phyloP scores from a whole-genome alignment of 2,329 filamentous ascomycete genomes.

The Trichoderma pleuroti region DNA sequence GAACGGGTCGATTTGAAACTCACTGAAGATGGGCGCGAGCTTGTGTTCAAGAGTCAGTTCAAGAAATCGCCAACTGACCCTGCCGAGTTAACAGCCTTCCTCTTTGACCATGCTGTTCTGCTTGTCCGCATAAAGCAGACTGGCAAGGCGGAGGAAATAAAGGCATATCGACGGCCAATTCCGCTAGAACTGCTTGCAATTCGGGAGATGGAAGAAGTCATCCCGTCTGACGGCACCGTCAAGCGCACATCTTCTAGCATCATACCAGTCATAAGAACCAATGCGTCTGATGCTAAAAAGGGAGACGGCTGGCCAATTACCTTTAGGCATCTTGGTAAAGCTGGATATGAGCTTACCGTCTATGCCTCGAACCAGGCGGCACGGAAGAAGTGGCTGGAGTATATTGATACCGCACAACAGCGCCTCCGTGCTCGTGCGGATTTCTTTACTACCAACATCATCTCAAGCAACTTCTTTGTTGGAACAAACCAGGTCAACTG shows the following conservation, averaged over 20 bases:
- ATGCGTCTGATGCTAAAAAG: conserved; percentile 53
- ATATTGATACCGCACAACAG: conserved; percentile 86
- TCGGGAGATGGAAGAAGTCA: conserved; percentile 94
- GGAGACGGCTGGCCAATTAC: conserved; percentile 87
- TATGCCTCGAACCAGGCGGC: conserved; percentile 83
- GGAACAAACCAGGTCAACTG: conserved; percentile 84
- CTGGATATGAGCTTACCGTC: conserved; percentile 87
- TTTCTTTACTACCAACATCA: conserved; percentile 74
- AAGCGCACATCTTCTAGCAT: conserved; percentile 88
- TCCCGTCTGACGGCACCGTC: conserved; percentile 72
- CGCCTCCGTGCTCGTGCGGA: conserved; percentile 81
- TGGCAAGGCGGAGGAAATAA: conserved; percentile 90
- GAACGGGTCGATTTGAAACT: conserved; percentile 92
- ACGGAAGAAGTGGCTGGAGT: conserved; percentile 94
- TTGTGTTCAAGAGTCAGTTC: conserved; percentile 90
- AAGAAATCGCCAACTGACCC: conserved; percentile 90
- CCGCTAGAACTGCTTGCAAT: conserved; percentile 91
- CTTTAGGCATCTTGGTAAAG: conserved; percentile 92
- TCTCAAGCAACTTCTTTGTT: conserved; percentile 59
- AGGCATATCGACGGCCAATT: conserved; percentile 91
- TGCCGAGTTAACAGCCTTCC: conserved; percentile 86
- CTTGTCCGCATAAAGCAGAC: conserved; percentile 87
- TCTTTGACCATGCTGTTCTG: conserved; percentile 94
- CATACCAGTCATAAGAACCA: conserved; percentile 54
- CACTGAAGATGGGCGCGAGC: conserved; percentile 86